A percentile compares a stretch with the other conserved stretches of the same genome.
phyloP scores from a whole-genome alignment of 164 flowering plant species.

The Piper longum region DNA sequence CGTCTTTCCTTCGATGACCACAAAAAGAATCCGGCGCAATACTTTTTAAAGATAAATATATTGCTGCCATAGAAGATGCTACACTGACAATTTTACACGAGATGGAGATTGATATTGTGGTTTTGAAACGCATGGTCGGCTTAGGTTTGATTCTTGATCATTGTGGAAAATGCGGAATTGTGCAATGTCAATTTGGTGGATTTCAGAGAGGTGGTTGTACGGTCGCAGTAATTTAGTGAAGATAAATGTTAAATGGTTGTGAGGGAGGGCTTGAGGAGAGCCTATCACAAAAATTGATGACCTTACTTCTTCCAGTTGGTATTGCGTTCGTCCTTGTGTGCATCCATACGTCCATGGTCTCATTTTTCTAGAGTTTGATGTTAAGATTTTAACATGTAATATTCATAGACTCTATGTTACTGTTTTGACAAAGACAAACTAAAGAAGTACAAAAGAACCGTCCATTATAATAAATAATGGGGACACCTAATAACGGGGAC shows the following conservation, averaged over 20 bases:
- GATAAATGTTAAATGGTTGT: constrained; percentile 33
- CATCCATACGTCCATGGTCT: too few relatives aligned
- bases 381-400: too few relatives aligned
- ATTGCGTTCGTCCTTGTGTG: too few relatives aligned
- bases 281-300: constrained; percentile 50
- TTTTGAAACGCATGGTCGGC: constrained; percentile 34
- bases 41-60: constrained; percentile 34
- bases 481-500: too few relatives aligned
- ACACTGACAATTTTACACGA: constrained; percentile 7
- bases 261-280: constrained; percentile 26
- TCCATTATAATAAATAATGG: too few relatives aligned
- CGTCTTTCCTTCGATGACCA: constrained; percentile 11
- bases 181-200: constrained; percentile 57
- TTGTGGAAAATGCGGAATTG: constrained; percentile 36
- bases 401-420: too few relatives aligned
- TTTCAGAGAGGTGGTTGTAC: constrained; percentile 25
- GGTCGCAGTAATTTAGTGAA: constrained; percentile 19
- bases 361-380: too few relatives aligned
- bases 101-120: constrained; percentile 46
- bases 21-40: constrained; percentile 12
- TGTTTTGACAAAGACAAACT: too few relatives aligned
- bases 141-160: constrained; percentile 39
- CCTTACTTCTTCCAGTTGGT: constrained; percentile 60
- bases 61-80: constrained; percentile 14
- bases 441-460: too few relatives aligned